Conservation (phyloP, 1,139 yeast genomes). For the Suhomyces coccinellae region DNA sequence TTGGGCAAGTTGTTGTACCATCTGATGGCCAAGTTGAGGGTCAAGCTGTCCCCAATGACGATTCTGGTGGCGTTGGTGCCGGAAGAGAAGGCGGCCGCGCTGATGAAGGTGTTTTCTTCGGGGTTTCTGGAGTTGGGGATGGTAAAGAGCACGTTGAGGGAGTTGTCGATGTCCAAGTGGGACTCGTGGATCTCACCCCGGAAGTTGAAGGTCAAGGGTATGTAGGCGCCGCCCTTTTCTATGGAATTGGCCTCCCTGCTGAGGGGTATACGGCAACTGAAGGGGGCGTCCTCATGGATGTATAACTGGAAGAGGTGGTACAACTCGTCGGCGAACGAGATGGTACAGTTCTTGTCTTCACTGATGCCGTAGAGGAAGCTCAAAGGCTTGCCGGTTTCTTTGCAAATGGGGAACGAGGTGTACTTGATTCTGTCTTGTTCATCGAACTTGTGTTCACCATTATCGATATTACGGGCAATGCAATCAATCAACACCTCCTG, state of each 20-base stretch:
- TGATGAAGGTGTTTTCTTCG: conserved; percentile 45
- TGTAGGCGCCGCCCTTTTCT: conserved; percentile 50
- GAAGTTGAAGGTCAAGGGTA: conserved; percentile 65
- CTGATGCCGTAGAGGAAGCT: conserved; percentile 52
- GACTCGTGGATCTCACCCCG: conserved; percentile 70
- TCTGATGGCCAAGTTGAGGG: conserved; percentile 57
- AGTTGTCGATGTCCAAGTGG: conserved; percentile 67
- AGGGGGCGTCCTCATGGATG: conserved; percentile 76
- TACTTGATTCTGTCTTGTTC: conserved; percentile 58
- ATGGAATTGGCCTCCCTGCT: conserved; percentile 43
- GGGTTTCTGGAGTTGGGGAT: conserved; percentile 31
- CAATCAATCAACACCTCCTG: conserved; percentile 58
- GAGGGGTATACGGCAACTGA: conserved; percentile 63
- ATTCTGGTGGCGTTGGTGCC: conserved; percentile 60
- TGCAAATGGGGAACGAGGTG: conserved; percentile 59
- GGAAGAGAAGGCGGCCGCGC: conserved; percentile 63
- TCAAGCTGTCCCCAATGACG: conserved; percentile 64
- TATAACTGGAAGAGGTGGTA: conserved; percentile 74
- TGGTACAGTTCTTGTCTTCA: conserved; percentile 60
- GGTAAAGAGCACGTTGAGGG: conserved; percentile 55
- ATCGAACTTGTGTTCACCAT: conserved; percentile 75
- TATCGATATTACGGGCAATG: conserved; percentile 66
- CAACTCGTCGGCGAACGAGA: conserved; percentile 62
- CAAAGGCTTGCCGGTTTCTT: conserved; percentile 63
- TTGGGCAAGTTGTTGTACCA: conserved; percentile 49